Conservation (phyloP, 257 asterid genomes). For the Ligustrum vulgare region DNA sequence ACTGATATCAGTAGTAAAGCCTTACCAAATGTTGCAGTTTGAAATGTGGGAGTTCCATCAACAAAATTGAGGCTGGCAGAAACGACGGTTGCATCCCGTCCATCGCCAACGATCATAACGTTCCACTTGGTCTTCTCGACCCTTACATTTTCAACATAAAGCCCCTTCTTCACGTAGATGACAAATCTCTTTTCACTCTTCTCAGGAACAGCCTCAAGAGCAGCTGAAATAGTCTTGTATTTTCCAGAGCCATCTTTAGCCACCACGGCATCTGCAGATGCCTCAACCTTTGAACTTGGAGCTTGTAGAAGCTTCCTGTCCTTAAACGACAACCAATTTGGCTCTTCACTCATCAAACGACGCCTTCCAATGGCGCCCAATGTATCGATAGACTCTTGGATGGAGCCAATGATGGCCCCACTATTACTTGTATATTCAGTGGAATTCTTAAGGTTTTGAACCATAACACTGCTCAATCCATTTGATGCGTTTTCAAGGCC, state of each 20-base stretch:
- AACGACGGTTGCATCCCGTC: slow-evolving; percentile 12
- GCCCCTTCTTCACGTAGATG: slow-evolving; percentile 19
- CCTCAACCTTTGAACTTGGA: slow-evolving; percentile 2
- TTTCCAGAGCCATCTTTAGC: slow-evolving; percentile 14
- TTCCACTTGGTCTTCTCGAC: slow-evolving; percentile 21
- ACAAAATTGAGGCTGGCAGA: slow-evolving; percentile 10
- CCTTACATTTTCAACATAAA: slow-evolving; percentile 14
- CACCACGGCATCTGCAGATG: slow-evolving; percentile 20
- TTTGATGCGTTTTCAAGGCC: too few species aligned
- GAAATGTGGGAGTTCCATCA: slow-evolving; percentile 26
- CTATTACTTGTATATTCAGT: too few species aligned
- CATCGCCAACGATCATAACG: slow-evolving; percentile 25
- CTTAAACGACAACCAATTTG: too few species aligned
- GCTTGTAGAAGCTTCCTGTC: background rate
- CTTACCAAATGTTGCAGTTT: slow-evolving; percentile 24
- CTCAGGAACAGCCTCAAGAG: slow-evolving; percentile 12
- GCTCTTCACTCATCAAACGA: too few species aligned
- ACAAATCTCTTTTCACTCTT: background rate
- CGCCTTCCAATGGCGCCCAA: too few species aligned
- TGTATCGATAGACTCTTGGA: too few species aligned
- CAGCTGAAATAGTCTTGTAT: slow-evolving; percentile 1
- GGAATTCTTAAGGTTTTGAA: too few species aligned
- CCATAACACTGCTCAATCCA: too few species aligned
- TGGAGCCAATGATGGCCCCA: too few species aligned
- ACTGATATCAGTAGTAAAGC: background rate